Conservation (phyloP, 129 eudicot genomes). For the Lactuca sativa region DNA sequence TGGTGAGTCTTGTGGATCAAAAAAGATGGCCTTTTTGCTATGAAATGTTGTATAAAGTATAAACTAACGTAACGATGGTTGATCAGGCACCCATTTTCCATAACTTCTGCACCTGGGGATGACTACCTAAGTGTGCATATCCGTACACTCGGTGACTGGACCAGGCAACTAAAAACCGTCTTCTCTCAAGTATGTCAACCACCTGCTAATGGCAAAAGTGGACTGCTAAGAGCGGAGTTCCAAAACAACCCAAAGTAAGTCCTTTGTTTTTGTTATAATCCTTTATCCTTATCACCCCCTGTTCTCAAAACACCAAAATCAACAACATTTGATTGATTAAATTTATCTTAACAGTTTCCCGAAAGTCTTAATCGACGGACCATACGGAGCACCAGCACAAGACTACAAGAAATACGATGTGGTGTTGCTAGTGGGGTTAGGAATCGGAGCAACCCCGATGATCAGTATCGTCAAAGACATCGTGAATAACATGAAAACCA, state of each 20-base stretch:
- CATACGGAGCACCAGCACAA: conserved; percentile 80
- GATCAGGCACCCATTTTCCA: conserved; percentile 69
- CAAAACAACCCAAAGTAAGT: conserved; percentile 42
- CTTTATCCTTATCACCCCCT: too few species aligned
- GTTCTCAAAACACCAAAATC: background rate
- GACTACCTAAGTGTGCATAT: conserved; percentile 64
- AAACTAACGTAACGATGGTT: background rate
- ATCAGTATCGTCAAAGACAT: conserved; percentile 69
- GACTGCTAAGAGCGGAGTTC: conserved; percentile 54
- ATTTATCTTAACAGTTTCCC: conserved; percentile 42
- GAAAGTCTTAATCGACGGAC: conserved; percentile 55
- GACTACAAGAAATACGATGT: conserved; percentile 66
- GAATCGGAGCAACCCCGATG: conserved; percentile 71
- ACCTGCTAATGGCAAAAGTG: conserved; percentile 51
- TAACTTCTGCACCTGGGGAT: conserved; percentile 71
- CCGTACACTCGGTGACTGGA: conserved; percentile 72
- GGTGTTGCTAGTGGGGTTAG: conserved; percentile 63
- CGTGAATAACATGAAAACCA: conserved; percentile 52
- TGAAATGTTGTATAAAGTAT: background rate
- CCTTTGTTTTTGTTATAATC: background rate
- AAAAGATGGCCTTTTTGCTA: background rate
- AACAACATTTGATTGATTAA: background rate
- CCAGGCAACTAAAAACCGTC: conserved; percentile 49
- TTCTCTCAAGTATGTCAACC: conserved; percentile 57
- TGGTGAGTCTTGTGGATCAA: conserved; percentile 33